Conservation (phyloP, 306 rosid species). For the Ammopiptanthus mongolicus region DNA sequence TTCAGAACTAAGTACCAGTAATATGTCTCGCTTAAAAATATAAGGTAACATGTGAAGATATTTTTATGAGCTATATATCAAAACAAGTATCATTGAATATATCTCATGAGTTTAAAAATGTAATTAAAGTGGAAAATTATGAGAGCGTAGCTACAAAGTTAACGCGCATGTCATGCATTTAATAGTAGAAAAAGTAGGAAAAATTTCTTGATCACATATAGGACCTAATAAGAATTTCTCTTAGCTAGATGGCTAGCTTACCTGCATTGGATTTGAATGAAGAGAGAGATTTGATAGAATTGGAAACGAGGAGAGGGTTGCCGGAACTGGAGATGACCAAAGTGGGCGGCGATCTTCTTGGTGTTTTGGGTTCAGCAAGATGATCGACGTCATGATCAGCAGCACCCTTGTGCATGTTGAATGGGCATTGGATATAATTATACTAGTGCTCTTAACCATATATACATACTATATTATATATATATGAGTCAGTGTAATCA, state of each 20-base stretch:
- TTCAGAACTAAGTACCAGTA: no score
- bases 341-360: constrained; percentile 19
- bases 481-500: background rate
- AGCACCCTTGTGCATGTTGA: background rate
- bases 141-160: background rate
- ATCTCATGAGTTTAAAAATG: no score
- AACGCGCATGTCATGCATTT: background rate
- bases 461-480: no score
- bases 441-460: background rate
- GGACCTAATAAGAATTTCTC: no score
- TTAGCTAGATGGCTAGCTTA: background rate
- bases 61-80: background rate
- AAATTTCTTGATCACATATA: no score
- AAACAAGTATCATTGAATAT: background rate
- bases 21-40: background rate
- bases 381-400: background rate
- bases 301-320: constrained; percentile 39
- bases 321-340: constrained; percentile 36
- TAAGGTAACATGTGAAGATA: background rate
- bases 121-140: no score
- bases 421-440: background rate
- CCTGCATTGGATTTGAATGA: background rate
- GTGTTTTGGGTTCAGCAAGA: constrained; percentile 34
- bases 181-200: no score
- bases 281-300: constrained; percentile 40